Conservation (phyloP, 805 yeast genomes). For the Suhomyces tanzawaensis region DNA sequence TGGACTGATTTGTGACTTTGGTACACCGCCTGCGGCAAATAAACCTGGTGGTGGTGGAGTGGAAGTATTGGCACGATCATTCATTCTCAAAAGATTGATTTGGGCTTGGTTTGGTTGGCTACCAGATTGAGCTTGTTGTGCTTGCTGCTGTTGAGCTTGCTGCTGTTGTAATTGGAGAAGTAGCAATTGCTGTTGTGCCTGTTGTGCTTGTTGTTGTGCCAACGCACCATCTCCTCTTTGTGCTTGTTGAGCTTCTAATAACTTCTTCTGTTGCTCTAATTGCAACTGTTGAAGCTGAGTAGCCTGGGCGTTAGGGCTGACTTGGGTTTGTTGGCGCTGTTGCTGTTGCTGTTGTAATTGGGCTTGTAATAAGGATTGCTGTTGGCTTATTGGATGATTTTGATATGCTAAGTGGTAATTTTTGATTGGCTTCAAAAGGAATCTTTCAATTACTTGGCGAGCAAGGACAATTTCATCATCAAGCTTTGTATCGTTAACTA, state of each 20-base stretch:
- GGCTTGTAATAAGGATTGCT: conserved; percentile 29
- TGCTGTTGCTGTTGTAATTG: conserved; percentile 27
- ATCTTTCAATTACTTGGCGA: conserved; percentile 40
- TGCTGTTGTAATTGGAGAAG: conserved; percentile 24
- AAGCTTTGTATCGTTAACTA: conserved; percentile 32
- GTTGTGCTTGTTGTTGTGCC: conserved; percentile 14
- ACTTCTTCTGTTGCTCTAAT: conserved; percentile 25
- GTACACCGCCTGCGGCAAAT: conserved; percentile 30
- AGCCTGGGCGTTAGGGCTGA: conserved; percentile 13
- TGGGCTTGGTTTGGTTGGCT: conserved; percentile 26
- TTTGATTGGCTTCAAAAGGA: conserved; percentile 40
- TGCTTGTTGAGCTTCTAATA: conserved; percentile 11
- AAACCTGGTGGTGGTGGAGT: conserved; percentile 79
- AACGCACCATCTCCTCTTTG: conserved; percentile 8
- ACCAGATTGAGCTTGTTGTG: conserved; percentile 38
- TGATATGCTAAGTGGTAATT: conserved; percentile 46
- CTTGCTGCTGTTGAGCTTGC: conserved; percentile 44
- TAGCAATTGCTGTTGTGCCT: conserved; percentile 9
- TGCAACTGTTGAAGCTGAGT: conserved; percentile 31
- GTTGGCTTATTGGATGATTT: conserved; percentile 41
- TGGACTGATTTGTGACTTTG: conserved; percentile 11
- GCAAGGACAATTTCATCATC: conserved; percentile 36
- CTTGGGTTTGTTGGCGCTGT: conserved; percentile 25
- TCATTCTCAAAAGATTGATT: conserved; percentile 25
- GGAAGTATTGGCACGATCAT: conserved; percentile 39